Conservation (phyloP, 495 filamentous ascomycete species). For the Penicillium simplicissimum region DNA sequence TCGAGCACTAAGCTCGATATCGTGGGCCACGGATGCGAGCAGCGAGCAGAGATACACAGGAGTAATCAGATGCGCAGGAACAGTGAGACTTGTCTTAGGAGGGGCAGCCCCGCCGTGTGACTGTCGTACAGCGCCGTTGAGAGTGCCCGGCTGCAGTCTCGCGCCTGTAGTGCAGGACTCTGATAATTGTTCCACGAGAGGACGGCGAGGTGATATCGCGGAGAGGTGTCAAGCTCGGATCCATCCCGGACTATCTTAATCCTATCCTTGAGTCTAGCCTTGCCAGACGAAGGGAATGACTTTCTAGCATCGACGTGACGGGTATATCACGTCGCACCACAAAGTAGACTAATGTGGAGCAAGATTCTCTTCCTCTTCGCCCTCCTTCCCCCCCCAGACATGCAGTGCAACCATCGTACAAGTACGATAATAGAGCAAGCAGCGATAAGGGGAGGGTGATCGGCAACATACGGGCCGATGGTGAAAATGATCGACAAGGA, state of each 20-base stretch:
- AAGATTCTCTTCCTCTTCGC: slow-evolving; percentile 16
- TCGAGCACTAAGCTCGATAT: neutral
- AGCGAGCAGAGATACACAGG: neutral
- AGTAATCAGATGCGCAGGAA: neutral
- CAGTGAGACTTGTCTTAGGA: neutral
- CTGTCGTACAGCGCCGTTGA: neutral
- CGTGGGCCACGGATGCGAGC: neutral
- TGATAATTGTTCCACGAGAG: slow-evolving; percentile 10
- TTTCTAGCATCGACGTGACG: slow-evolving; percentile 13
- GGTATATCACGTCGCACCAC: slow-evolving; percentile 22
- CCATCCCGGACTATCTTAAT: neutral
- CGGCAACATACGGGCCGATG: slow-evolving; percentile 7
- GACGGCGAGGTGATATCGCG: slow-evolving; percentile 20
- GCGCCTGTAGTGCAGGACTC: neutral
- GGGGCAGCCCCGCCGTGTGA: neutral
- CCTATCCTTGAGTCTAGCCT: neutral
- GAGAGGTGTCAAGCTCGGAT: slow-evolving; percentile 1
- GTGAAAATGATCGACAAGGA: slow-evolving; percentile 18
- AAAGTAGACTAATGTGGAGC: slow-evolving; percentile 23
- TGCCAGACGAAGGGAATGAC: neutral
- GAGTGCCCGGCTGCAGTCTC: neutral
- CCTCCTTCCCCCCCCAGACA: slow-evolving; percentile 13
- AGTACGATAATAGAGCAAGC: slow-evolving; percentile 5
- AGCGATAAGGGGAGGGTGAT: slow-evolving; percentile 13
- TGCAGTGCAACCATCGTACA: slow-evolving; percentile 20